Conservation (phyloP, 306 rosid species). For the Adenanthera pavonina region DNA sequence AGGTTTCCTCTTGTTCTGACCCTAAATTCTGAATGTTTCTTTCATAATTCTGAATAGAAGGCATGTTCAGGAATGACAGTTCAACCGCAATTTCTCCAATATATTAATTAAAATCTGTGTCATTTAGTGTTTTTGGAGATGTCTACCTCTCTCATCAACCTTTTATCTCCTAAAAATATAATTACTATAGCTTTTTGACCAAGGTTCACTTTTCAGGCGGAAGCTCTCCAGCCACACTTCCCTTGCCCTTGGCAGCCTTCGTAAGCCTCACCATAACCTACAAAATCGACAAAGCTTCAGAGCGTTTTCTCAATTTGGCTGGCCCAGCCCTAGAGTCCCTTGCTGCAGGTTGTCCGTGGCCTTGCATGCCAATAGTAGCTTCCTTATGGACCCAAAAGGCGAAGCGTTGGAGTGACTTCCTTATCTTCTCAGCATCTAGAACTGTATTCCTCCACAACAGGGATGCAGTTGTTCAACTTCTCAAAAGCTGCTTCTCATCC, state of each 20-base stretch:
- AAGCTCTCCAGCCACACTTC: slow-evolving; percentile 90
- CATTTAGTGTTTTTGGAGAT: background rate
- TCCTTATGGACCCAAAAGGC: slow-evolving; percentile 99
- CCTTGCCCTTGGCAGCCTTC: slow-evolving; percentile 95
- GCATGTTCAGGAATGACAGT: background rate
- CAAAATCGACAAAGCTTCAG: slow-evolving; percentile 77
- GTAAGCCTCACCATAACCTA: slow-evolving; percentile 95
- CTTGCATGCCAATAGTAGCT: slow-evolving; percentile 96
- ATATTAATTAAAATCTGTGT: background rate
- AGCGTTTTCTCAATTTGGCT: slow-evolving; percentile 78
- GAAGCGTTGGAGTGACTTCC: slow-evolving; percentile 92
- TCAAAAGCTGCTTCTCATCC: slow-evolving; percentile 87
- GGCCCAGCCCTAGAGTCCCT: slow-evolving; percentile 83
- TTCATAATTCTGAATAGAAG: background rate
- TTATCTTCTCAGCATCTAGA: slow-evolving; percentile 83
- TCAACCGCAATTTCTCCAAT: background rate
- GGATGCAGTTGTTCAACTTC: slow-evolving; percentile 83
- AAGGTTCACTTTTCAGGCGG: slow-evolving; percentile 52
- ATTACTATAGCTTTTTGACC: background rate
- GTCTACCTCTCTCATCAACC: background rate
- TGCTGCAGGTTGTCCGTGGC: slow-evolving; percentile 97
- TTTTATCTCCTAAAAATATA: background rate
- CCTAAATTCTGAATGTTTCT: background rate
- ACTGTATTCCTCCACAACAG: slow-evolving; percentile 88
- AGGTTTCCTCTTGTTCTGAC: slow-evolving; percentile 48